Evolutionary conservation across 768 basidiomycete species (phyloP).

Genomic region (Hygrophorus pudorinus): DNA sequence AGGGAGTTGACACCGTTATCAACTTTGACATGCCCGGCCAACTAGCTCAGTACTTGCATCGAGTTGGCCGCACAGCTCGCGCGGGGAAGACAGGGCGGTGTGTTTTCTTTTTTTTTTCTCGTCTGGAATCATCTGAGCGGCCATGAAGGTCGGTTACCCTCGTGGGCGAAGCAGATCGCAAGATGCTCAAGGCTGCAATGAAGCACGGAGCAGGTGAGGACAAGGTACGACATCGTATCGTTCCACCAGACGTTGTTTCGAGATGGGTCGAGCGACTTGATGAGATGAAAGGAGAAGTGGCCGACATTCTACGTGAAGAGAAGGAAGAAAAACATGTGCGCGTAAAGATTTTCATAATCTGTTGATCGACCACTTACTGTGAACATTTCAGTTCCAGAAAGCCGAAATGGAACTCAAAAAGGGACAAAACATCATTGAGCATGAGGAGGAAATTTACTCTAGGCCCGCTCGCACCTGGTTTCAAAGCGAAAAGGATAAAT

Average conservation of each 20-base stretch:
- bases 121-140: not conserved
- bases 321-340: conserved; percentile 86
- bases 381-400: conserved; percentile 50
- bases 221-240: conserved; percentile 79
- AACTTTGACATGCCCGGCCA: conserved; percentile 98
- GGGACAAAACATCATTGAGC: conserved; percentile 91
- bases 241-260: conserved; percentile 65
- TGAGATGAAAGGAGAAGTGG: conserved; percentile 64
- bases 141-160: conserved; percentile 81
- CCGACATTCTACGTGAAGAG: conserved; percentile 79
- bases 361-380: conserved; percentile 5
- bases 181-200: conserved; percentile 92
- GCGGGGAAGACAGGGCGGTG: conserved; percentile 89
- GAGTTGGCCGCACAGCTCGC: conserved; percentile 94
- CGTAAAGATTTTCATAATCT: conserved; percentile 3
- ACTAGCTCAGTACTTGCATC: conserved; percentile 89
- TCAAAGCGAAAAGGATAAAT: conserved; percentile 79
- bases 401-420: conserved; percentile 97
- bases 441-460: conserved; percentile 85
- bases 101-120: conserved; percentile 18
- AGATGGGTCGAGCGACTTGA: conserved; percentile 66
- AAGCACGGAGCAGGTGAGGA: conserved; percentile 76
- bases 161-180: conserved; percentile 92
- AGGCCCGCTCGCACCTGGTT: conserved; percentile 99
- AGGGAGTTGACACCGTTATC: conserved; percentile 94